These are phyloP conservation scores for Backusella westeae DNA, from an alignment of 192 early-diverging fungal genomes.

Conservation along the genomic window DNA sequence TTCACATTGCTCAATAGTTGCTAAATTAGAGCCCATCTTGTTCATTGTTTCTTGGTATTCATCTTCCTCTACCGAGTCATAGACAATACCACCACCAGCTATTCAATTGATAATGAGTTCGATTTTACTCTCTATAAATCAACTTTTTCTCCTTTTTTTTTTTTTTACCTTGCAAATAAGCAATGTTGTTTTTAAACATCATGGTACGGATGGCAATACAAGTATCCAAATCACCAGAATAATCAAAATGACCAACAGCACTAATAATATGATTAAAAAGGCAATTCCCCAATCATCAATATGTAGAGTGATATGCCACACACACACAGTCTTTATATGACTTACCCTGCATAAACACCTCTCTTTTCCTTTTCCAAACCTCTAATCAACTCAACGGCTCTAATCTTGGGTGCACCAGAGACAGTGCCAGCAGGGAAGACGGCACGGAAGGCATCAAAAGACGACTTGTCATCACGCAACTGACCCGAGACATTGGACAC, in stretches of 20 bases:
- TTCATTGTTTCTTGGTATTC: constrained; percentile 97
- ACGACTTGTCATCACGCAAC: constrained; percentile 85
- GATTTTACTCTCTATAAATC: no score
- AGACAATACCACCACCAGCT: constrained; percentile 91
- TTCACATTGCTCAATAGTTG: constrained; percentile 85
- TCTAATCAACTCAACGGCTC: constrained; percentile 94
- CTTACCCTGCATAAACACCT: constrained; percentile 79
- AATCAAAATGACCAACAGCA: constrained; percentile 94
- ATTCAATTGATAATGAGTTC: no score
- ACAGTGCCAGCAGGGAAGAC: constrained; percentile 99
- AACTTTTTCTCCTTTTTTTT: no score
- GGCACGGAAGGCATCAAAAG: constrained; percentile 94
- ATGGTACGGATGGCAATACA: constrained; percentile 99
- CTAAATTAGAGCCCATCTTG: constrained; percentile 91
- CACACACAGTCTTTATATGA: not conserved
- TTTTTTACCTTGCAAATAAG: constrained; percentile 80
- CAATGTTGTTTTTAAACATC: constrained; percentile 94
- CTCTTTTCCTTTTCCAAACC: constrained; percentile 90
- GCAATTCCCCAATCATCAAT: not conserved
- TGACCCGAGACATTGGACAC: constrained; percentile 94
- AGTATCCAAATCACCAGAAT: constrained; percentile 91
- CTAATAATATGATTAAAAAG: not conserved
- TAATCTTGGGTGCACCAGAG: constrained; percentile 97
- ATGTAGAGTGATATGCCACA: not conserved
- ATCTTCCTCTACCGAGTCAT: constrained; percentile 86